Percentiles rank a stretch among this genome's conserved stretches.
Conservation (phyloP, 148 eudicot species). For the Spergularia marina region DNA sequence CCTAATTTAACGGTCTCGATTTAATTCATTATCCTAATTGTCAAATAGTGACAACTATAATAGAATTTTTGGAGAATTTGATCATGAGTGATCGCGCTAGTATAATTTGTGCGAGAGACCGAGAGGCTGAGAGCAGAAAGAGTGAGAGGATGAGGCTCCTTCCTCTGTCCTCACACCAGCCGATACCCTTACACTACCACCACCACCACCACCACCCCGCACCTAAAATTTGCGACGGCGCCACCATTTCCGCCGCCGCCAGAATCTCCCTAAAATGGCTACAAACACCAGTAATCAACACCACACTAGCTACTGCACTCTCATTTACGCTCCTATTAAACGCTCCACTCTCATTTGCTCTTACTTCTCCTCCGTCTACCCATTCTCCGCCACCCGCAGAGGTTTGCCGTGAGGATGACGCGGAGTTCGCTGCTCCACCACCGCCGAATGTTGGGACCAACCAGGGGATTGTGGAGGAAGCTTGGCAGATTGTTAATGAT, state of each 20-base stretch:
- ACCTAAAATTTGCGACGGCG: background rate
- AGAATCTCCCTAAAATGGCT: conserved; percentile 24
- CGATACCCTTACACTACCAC: conserved; percentile 6
- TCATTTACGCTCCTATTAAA: conserved; percentile 39
- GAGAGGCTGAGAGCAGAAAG: too few species aligned
- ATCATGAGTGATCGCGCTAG: too few species aligned
- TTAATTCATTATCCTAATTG: too few species aligned
- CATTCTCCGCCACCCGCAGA: conserved; percentile 11
- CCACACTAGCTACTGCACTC: conserved; percentile 37
- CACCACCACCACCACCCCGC: background rate
- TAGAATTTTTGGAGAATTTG: too few species aligned
- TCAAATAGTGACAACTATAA: too few species aligned
- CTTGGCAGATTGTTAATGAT: conserved; percentile 88
- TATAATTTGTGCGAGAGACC: too few species aligned
- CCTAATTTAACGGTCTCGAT: too few species aligned
- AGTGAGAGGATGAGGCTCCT: conserved; percentile 21
- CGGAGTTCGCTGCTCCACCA: background rate
- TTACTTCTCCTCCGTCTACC: conserved; percentile 10
- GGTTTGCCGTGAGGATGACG: conserved; percentile 41
- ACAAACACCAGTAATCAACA: conserved; percentile 28
- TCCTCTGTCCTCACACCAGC: conserved; percentile 17
- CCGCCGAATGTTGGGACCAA: conserved; percentile 37
- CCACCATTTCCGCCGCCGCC: background rate
- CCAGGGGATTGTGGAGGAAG: conserved; percentile 79
- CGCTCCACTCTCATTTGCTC: conserved; percentile 38